Evolutionary conservation across 2,329 filamentous ascomycete genomes (phyloP), one percentile per base, ranked within the genome.

Genomic region (Colletotrichum sp.): DNA sequence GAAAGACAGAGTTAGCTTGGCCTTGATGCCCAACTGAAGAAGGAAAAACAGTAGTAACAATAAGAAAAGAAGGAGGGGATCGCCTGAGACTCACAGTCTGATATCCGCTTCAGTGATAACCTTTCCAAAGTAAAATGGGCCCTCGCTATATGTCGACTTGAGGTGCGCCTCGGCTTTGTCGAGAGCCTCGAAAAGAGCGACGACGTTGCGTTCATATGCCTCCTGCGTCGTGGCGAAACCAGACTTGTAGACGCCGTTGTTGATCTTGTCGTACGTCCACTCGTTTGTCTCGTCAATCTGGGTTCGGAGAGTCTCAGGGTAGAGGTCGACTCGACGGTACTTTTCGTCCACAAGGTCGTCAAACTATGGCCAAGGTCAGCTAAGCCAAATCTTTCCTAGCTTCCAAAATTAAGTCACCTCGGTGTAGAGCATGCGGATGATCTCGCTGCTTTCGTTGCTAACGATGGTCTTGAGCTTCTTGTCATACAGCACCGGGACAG

Each of bases 371-470:
- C 32, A 39, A 26, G 13, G 62, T 64, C n/a, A 64, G 62, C 30
- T 15, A 24, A 9, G 21, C 15, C 10, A 12, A 30, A n/a, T 32
- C 16, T n/a, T 26, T 12, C 5, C 34, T 13, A 16, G 55, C 24
- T n/a, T 30, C 55, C 44, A 32, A 12, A 32, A 34, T 30, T n/a
- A 36, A n/a, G 68, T 12, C 12, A 77, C 77, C 81, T 92, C 95
- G 57, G 89, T 90, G 82, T 95, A 95, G 77, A 98, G 88, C 95
- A 98, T 98, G 82, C 96, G 93, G 83, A 98, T 93, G 83, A 98
- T 98, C 87, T 98, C 96, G 79, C 93, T 93, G 84, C 94, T 95
- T 89, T 98, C 96, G 80, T 98, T 98, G 90, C 90, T 97, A 77
- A 98, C 96, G 81, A 98, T 98, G 39, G 88, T 91, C 81, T 93